Evolutionary conservation across 73 alveolate genomes (phyloP).

Genomic region (Tetrahymena elliotti): DNA sequence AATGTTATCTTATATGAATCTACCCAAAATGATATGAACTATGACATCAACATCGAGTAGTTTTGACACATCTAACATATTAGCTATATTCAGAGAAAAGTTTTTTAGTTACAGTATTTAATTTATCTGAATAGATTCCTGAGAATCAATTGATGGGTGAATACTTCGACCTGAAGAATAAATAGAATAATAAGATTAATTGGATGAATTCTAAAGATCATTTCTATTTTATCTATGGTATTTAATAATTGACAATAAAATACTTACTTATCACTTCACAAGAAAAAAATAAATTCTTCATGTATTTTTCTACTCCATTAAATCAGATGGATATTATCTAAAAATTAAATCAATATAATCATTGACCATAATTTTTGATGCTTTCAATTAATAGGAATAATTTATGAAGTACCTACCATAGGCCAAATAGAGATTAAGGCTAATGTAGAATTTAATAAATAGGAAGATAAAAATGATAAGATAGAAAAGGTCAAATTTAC

Average conservation of each 20-base stretch:
- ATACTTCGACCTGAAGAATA: background rate
- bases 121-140: background rate
- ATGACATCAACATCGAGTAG: background rate
- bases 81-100: background rate
- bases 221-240: background rate
- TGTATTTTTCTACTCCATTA: background rate
- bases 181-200: background rate
- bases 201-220: background rate
- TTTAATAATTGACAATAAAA: background rate
- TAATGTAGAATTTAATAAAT: background rate
- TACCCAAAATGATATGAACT: background rate
- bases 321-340: background rate
- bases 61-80: background rate
- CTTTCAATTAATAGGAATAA: background rate
- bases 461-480: background rate
- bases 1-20: background rate
- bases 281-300: no score
- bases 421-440: background rate
- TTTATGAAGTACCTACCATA: background rate
- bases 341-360: background rate
- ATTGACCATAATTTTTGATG: background rate
- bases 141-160: background rate
- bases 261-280: background rate
- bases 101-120: background rate
- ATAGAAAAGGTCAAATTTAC: background rate